Evolutionary conservation across 2,329 filamentous ascomycete genomes (phyloP).

Genomic region (Fusarium stilboides): DNA sequence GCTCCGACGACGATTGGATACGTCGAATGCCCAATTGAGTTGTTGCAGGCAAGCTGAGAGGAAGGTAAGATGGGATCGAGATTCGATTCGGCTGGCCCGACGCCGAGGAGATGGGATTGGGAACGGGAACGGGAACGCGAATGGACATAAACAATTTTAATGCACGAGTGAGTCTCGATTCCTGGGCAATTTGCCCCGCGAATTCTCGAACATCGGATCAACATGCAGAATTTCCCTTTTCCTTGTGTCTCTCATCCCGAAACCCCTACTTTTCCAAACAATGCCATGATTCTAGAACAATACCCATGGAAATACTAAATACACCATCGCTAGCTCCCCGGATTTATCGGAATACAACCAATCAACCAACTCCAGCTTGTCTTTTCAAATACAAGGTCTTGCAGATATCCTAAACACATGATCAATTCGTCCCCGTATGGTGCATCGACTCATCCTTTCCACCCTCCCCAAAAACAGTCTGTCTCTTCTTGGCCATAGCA

Average conservation of each 20-base stretch:
- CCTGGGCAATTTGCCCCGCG: constrained; percentile 4
- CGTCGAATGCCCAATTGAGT: constrained; percentile 5
- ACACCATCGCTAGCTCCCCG: background rate
- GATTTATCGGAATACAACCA: background rate
- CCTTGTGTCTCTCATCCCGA: background rate
- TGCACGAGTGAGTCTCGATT: constrained; percentile 23
- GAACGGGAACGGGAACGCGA: background rate
- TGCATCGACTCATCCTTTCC: constrained; percentile 20
- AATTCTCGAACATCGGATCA: constrained; percentile 15
- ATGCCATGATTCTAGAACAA: constrained; percentile 24
- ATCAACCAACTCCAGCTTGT: constrained; percentile 10
- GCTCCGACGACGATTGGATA: constrained; percentile 15
- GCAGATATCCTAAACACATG: background rate
- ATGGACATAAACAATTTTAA: background rate
- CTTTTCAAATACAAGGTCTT: background rate
- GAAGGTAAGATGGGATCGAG: constrained; percentile 34
- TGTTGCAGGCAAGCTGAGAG: background rate
- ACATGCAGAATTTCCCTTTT: constrained; percentile 19
- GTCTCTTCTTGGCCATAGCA: constrained; percentile 28
- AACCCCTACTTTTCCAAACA: constrained; percentile 7
- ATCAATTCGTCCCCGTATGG: background rate
- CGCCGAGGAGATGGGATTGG: constrained; percentile 20
- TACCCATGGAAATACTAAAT: constrained; percentile 7
- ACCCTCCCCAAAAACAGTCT: constrained; percentile 19
- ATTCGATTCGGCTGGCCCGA: constrained; percentile 25